These are phyloP conservation scores for Metschnikowia dekortorum DNA, from an alignment of 805 yeast species.

Conservation along the genomic window DNA sequence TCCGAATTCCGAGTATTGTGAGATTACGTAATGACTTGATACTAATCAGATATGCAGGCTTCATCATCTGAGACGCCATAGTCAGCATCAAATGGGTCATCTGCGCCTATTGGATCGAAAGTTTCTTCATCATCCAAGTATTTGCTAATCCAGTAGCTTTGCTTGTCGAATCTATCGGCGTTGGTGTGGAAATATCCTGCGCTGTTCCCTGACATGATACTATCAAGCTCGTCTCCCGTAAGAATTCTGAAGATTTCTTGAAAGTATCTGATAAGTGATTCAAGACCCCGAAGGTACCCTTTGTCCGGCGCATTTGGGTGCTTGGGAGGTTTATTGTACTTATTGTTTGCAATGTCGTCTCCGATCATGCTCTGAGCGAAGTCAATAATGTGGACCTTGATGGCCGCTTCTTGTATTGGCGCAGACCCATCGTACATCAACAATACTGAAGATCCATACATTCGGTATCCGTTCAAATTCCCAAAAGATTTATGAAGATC, in stretches of 20 bases:
- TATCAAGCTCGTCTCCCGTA: constrained; percentile 29
- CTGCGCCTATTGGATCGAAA: not conserved
- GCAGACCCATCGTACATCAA: constrained; percentile 79
- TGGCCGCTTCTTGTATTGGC: constrained; percentile 7
- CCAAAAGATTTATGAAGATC: constrained; percentile 54
- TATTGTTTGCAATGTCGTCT: constrained; percentile 28
- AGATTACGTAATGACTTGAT: not conserved
- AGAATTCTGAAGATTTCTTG: constrained; percentile 52
- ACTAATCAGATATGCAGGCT: constrained; percentile 15
- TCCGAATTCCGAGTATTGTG: not conserved
- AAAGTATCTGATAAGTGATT: constrained; percentile 67
- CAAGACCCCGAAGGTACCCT: constrained; percentile 83
- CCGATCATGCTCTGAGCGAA: constrained; percentile 90
- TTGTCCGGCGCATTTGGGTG: constrained; percentile 61
- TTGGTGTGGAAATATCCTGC: constrained; percentile 1
- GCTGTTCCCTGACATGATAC: constrained; percentile 17
- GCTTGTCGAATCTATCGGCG: not conserved
- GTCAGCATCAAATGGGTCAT: constrained; percentile 13
- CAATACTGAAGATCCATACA: constrained; percentile 87
- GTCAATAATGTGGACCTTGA: constrained; percentile 75
- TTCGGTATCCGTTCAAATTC: constrained; percentile 66
- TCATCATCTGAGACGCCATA: constrained; percentile 11
- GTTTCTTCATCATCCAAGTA: constrained; percentile 11
- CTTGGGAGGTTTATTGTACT: constrained; percentile 62
- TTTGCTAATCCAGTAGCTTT: constrained; percentile 11